These are phyloP conservation scores for Dalbergia cochinchinensis DNA, from an alignment of 306 rosid species.

Conservation along the genomic window DNA sequence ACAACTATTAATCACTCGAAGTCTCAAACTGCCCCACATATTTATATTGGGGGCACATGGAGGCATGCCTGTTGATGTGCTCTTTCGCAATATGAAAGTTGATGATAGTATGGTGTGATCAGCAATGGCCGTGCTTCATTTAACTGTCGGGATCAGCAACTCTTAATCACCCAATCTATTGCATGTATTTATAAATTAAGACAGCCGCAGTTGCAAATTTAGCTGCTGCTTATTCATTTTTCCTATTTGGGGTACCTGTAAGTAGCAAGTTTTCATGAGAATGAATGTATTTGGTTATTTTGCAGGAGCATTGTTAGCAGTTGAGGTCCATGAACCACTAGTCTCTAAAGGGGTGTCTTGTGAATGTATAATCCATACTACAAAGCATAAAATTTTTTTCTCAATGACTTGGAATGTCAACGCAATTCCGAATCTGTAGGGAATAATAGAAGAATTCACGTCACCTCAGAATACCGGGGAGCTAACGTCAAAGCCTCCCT, in stretches of 20 bases:
- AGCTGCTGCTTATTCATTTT: background rate
- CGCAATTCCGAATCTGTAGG: slow-evolving; percentile 1
- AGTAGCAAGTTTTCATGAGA: background rate
- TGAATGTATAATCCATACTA: background rate
- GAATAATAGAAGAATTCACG: slow-evolving; percentile 17
- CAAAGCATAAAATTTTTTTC: background rate
- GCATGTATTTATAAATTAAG: background rate
- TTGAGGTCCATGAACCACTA: background rate
- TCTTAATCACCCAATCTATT: background rate
- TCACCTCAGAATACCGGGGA: slow-evolving; percentile 78
- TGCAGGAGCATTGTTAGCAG: background rate
- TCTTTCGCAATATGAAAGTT: background rate
- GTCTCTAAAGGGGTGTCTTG: slow-evolving; percentile 34
- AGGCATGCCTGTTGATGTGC: background rate
- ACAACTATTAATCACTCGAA: background rate
- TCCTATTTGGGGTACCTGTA: background rate
- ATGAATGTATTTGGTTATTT: background rate
- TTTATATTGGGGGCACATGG: background rate
- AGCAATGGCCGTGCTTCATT: background rate
- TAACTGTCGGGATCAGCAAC: too few species aligned
- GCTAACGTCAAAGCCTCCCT: slow-evolving; percentile 69
- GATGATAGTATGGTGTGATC: background rate
- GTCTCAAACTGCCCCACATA: background rate
- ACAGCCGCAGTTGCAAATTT: background rate
- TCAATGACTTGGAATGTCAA: slow-evolving; percentile 26